These are phyloP conservation scores for Ligustrum vulgare DNA, from an alignment of 257 asterid genomes.

Conservation along the genomic window DNA sequence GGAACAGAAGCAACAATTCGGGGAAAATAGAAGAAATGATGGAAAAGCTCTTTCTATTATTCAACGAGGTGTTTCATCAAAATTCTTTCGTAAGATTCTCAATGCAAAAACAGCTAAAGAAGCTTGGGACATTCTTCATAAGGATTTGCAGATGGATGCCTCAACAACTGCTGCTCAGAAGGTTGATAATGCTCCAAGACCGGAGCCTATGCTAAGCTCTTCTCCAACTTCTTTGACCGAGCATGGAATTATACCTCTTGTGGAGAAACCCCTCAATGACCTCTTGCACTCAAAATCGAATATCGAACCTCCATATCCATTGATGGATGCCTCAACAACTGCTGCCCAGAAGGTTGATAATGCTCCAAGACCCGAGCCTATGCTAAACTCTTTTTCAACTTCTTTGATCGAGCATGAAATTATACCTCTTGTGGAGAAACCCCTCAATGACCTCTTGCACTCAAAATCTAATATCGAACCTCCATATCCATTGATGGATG, in stretches of 20 bases:
- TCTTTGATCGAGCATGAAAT: too few relatives aligned
- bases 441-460: too few relatives aligned
- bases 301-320: too few relatives aligned
- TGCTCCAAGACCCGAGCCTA: too few relatives aligned
- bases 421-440: too few relatives aligned
- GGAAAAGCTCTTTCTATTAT: conserved; percentile 15
- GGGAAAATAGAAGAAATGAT: neutral
- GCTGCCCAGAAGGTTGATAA: too few relatives aligned
- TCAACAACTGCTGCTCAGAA: neutral
- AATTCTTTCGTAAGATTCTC: neutral
- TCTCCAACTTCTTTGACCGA: neutral
- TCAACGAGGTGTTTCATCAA: neutral
- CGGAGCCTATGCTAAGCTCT: neutral
- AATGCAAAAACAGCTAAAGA: conserved; percentile 14
- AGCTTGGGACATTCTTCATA: conserved; percentile 24
- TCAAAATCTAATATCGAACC: too few relatives aligned
- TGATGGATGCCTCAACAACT: too few relatives aligned
- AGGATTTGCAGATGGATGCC: conserved; percentile 1
- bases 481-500: too few relatives aligned
- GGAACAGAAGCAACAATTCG: neutral
- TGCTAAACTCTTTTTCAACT: too few relatives aligned
- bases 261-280: too few relatives aligned
- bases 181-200: neutral
- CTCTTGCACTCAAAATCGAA: too few relatives aligned
- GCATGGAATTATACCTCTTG: neutral